These are phyloP conservation scores for Daldinia vernicosa DNA, from an alignment of 495 filamentous ascomycete species.

Conservation along the genomic window DNA sequence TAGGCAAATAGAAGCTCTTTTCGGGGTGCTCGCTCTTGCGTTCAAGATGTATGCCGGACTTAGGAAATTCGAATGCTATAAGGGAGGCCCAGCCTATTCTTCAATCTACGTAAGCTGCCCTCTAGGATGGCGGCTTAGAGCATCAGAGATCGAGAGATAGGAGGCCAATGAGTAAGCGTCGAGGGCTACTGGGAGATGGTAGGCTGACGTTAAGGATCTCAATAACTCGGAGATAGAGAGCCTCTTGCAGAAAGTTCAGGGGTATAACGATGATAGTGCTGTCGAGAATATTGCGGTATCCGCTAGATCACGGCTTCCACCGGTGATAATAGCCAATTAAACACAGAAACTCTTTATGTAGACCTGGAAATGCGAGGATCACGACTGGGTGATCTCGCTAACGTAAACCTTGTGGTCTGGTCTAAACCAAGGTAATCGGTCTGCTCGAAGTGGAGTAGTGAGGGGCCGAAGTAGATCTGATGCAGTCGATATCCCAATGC, in stretches of 20 bases:
- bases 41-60: conserved; percentile 41
- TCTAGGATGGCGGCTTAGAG: neutral
- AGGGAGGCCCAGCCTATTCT: conserved; percentile 27
- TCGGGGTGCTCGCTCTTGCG: conserved; percentile 31
- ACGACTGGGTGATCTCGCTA: conserved; percentile 13
- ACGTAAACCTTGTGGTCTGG: conserved; percentile 5
- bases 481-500: conserved; percentile 14
- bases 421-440: conserved; percentile 3
- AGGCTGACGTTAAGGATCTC: conserved; percentile 14
- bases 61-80: conserved; percentile 39
- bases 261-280: conserved; percentile 17
- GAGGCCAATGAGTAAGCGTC: conserved; percentile 37
- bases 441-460: conserved; percentile 20
- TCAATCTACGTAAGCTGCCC: conserved; percentile 21
- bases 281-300: conserved; percentile 19
- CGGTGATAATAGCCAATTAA: conserved; percentile 27
- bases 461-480: conserved; percentile 11
- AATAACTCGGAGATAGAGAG: conserved; percentile 35
- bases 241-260: conserved; percentile 36
- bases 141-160: conserved; percentile 19
- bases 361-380: conserved; percentile 11
- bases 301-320: conserved; percentile 3
- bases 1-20: conserved; percentile 10
- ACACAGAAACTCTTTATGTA: neutral
- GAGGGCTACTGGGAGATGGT: conserved; percentile 4